Evolutionary conservation across 805 yeast species (phyloP).

Genomic region (Kockiozyma suomiensis): DNA sequence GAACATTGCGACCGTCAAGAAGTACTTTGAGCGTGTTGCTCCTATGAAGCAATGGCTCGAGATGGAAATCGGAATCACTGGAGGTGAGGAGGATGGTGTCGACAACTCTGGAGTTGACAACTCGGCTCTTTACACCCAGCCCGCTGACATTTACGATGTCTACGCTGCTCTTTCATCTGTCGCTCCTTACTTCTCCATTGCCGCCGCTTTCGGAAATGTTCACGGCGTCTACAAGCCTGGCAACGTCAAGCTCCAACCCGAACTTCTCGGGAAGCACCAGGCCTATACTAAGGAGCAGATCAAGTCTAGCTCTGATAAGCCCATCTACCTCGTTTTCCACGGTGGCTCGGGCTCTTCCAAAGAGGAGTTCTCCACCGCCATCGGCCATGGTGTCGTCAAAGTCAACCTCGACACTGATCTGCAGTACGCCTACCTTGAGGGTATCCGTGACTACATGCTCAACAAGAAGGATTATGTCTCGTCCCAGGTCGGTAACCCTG

Average conservation of each 20-base stretch:
- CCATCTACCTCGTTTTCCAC: slow-evolving; percentile 98
- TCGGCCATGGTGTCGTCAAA: slow-evolving; percentile 93
- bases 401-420: slow-evolving; percentile 99
- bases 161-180: slow-evolving; percentile 87
- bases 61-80: slow-evolving; percentile 99
- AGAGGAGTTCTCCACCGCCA: slow-evolving; percentile 88
- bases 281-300: slow-evolving; percentile 73
- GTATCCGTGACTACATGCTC: slow-evolving; percentile 97
- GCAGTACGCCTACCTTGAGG: slow-evolving; percentile 94
- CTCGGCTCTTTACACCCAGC: slow-evolving; percentile 86
- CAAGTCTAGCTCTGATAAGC: slow-evolving; percentile 57
- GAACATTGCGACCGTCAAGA: slow-evolving; percentile 91
- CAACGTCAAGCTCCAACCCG: slow-evolving; percentile 91
- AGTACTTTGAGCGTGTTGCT: slow-evolving; percentile 92
- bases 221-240: slow-evolving; percentile 99
- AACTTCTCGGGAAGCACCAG: slow-evolving; percentile 95
- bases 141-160: slow-evolving; percentile 92
- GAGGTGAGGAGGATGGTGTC: slow-evolving; percentile 99
- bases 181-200: slow-evolving; percentile 97
- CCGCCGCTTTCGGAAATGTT: slow-evolving; percentile 99
- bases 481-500: slow-evolving; percentile 97
- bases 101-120: slow-evolving; percentile 92
- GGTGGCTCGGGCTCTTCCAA: slow-evolving; percentile 99
- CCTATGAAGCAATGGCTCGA: slow-evolving; percentile 97
- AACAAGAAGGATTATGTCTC: slow-evolving; percentile 92